Conservation (phyloP, 257 asterid species). For the Paraleonurus japonicus region DNA sequence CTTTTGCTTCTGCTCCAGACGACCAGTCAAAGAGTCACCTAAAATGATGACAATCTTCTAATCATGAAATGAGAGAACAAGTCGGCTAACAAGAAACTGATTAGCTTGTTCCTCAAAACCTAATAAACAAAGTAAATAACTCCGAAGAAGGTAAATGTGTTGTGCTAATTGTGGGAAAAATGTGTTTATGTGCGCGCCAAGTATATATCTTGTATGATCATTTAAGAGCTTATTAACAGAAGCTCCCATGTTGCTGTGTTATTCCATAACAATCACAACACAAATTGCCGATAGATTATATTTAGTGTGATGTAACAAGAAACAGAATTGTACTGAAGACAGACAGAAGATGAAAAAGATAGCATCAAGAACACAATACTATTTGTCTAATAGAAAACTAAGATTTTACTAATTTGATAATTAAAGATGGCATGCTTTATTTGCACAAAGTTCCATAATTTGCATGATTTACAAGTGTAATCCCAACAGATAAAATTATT, state of each 20-base stretch:
- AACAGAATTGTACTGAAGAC: neutral
- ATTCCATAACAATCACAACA: constrained; percentile 18
- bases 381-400: neutral
- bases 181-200: neutral
- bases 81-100: constrained; percentile 12
- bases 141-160: neutral
- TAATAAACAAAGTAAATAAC: neutral
- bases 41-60: constrained; percentile 29
- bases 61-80: constrained; percentile 19
- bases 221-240: constrained; percentile 11
- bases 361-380: constrained; percentile 8
- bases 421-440: constrained; percentile 1
- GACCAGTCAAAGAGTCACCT: constrained; percentile 68
- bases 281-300: neutral
- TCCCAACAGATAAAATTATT: neutral
- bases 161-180: constrained; percentile 6
- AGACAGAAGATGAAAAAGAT: neutral
- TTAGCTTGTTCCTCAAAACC: neutral
- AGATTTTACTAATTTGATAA: neutral
- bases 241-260: neutral
- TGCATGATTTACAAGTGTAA: neutral
- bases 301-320: neutral
- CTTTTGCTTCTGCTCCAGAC: constrained; percentile 63
- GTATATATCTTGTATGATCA: constrained; percentile 16
- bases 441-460: neutral